Evolutionary conservation across 345 rosid genomes (phyloP).

Genomic region (Corymbia maculata): DNA sequence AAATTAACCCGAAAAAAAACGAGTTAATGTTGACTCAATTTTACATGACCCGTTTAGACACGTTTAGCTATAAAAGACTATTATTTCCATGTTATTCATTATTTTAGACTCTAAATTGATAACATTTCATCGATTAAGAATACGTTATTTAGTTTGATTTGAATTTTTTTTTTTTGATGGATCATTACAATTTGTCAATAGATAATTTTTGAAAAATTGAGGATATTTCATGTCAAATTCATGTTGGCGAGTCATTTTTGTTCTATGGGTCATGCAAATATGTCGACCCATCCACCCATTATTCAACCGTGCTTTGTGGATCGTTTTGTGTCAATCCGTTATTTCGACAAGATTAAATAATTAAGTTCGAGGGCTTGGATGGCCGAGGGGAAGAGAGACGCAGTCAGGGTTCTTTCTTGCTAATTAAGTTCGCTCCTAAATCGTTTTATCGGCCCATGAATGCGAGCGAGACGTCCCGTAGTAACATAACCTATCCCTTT

Average conservation of each 20-base stretch:
- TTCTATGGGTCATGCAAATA: background rate
- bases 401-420: background rate
- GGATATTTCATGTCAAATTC: background rate
- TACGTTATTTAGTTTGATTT: background rate
- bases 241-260: background rate
- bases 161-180: background rate
- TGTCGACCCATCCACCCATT: background rate
- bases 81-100: background rate
- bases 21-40: background rate
- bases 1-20: background rate
- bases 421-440: background rate
- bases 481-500: no score
- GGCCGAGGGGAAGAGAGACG: background rate
- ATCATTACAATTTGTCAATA: background rate
- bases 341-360: background rate
- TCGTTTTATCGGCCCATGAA: background rate
- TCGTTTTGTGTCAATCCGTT: background rate
- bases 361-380: background rate
- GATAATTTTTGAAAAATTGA: background rate
- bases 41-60: background rate
- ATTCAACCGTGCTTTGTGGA: background rate
- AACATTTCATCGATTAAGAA: background rate
- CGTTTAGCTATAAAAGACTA: background rate
- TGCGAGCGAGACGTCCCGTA: background rate
- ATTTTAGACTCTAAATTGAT: background rate